Evolutionary conservation across 2,329 filamentous ascomycete genomes (phyloP).

Genomic region (Aspergillus fumigatiaffinis): DNA sequence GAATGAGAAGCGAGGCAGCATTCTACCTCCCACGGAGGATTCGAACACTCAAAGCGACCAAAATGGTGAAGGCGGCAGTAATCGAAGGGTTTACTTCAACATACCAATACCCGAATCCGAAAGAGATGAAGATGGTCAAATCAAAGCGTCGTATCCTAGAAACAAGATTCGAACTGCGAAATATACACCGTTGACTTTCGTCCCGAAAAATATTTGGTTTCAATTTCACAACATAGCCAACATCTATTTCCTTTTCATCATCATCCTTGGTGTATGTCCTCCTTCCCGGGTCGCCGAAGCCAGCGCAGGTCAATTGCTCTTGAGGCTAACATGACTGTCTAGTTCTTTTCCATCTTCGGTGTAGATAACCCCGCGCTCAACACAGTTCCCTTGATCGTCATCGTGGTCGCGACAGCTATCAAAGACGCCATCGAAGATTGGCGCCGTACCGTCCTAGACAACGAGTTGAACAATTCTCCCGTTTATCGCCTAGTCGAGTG

Average conservation of each 20-base stretch:
- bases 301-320: background rate
- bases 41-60: conserved; percentile 22
- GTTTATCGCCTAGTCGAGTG: conserved; percentile 86
- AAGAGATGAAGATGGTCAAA: conserved; percentile 76
- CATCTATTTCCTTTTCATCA: conserved; percentile 94
- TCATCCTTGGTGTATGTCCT: conserved; percentile 81
- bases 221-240: conserved; percentile 99
- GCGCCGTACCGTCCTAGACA: conserved; percentile 84
- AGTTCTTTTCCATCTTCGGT: conserved; percentile 97
- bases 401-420: conserved; percentile 79
- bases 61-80: conserved; percentile 44
- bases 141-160: conserved; percentile 65
- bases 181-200: conserved; percentile 90
- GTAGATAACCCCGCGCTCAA: conserved; percentile 85
- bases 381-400: conserved; percentile 87
- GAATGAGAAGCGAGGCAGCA: conserved; percentile 63
- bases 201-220: conserved; percentile 95
- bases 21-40: conserved; percentile 30
- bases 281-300: background rate
- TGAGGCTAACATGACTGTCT: conserved; percentile 18
- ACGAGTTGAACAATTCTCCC: conserved; percentile 90
- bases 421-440: conserved; percentile 97
- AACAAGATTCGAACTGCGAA: conserved; percentile 99
- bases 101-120: conserved; percentile 69
- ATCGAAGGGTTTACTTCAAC: conserved; percentile 67